Conservation (phyloP, 2,329 filamentous ascomycete genomes). For the Malbranchea cinnamomea region DNA sequence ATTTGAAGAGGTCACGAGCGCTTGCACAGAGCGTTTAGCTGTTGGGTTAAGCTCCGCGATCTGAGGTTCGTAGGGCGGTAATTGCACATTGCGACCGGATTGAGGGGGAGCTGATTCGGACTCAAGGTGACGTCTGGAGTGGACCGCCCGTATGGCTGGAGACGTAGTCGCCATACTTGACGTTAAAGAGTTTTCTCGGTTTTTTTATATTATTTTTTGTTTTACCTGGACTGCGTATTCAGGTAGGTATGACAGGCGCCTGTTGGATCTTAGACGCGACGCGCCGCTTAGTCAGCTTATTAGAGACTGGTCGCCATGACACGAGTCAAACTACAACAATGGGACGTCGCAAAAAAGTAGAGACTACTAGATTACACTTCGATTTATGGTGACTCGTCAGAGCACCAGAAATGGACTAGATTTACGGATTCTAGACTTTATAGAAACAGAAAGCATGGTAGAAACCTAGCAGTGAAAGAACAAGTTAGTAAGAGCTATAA, state of each 20-base stretch:
- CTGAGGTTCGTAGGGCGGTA: conserved; percentile 40
- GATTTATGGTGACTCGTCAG: neutral
- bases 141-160: neutral
- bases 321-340: too few relatives aligned
- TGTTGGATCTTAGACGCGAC: too few relatives aligned
- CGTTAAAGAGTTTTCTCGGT: too few relatives aligned
- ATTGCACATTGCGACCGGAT: conserved; percentile 7
- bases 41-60: conserved; percentile 35
- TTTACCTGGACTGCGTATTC: too few relatives aligned
- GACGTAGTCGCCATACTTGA: neutral
- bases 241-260: too few relatives aligned
- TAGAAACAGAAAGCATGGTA: conserved; percentile 96
- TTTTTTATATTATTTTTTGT: too few relatives aligned
- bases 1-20: conserved; percentile 28
- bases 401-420: too few relatives aligned
- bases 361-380: conserved; percentile 3
- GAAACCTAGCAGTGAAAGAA: conserved; percentile 37
- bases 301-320: too few relatives aligned
- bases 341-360: too few relatives aligned
- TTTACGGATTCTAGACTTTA: too few relatives aligned
- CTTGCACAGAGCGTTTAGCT: conserved; percentile 32
- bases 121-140: neutral
- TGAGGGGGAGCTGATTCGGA: neutral
- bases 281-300: too few relatives aligned
- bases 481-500: neutral